These are phyloP conservation scores for Fusarium pilosicola DNA, from an alignment of 2,329 filamentous ascomycete species.

Conservation along the genomic window DNA sequence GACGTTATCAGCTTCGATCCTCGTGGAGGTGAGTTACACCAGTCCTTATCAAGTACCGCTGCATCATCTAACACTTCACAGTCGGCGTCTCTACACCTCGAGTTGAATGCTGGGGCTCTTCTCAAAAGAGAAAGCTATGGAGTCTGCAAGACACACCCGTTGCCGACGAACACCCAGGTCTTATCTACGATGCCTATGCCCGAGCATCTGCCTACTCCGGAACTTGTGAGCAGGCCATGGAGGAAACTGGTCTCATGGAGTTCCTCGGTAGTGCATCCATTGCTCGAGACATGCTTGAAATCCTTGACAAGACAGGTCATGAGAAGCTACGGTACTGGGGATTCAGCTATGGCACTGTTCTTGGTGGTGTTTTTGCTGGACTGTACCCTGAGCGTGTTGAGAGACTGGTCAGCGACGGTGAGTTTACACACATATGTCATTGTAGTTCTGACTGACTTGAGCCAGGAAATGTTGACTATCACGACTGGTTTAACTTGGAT, in stretches of 20 bases:
- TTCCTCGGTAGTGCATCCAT: constrained; percentile 58
- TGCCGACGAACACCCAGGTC: constrained; percentile 58
- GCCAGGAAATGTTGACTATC: constrained; percentile 61
- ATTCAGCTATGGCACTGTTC: constrained; percentile 64
- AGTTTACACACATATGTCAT: constrained; percentile 11
- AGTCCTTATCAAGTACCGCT: background rate
- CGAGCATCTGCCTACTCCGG: constrained; percentile 55
- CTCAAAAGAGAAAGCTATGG: constrained; percentile 56
- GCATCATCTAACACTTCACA: background rate
- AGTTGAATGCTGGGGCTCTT: constrained; percentile 61
- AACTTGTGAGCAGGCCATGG: constrained; percentile 54
- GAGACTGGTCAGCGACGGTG: constrained; percentile 62
- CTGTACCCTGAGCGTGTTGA: constrained; percentile 63
- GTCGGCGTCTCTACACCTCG: constrained; percentile 61
- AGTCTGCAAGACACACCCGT: constrained; percentile 55
- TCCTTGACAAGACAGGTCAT: constrained; percentile 54
- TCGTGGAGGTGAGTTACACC: constrained; percentile 52
- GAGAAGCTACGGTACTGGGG: constrained; percentile 63
- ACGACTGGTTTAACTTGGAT: constrained; percentile 61
- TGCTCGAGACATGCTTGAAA: constrained; percentile 60
- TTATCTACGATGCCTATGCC: constrained; percentile 57
- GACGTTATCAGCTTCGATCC: constrained; percentile 64
- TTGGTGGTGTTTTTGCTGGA: constrained; percentile 63
- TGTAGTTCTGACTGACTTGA: background rate
- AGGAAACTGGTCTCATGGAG: constrained; percentile 49